Evolutionary conservation across 2,329 filamentous ascomycete genomes (phyloP).

Genomic region (Raffaelea ambrosiae): DNA sequence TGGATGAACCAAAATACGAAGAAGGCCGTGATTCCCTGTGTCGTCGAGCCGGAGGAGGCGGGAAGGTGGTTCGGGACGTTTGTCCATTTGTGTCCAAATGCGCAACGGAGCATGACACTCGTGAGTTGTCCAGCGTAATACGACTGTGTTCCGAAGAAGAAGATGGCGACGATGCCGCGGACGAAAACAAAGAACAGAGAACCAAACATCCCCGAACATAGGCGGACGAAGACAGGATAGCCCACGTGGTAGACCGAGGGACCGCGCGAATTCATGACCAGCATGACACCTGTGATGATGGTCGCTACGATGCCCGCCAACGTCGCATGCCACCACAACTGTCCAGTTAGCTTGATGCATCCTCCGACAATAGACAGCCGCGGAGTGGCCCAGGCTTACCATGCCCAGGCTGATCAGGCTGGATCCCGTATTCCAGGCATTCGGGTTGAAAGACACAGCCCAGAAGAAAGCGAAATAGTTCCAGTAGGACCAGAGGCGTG

Average conservation of each 20-base stretch:
- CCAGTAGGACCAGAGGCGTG: constrained; percentile 6
- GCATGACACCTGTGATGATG: constrained; percentile 6
- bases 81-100: constrained; percentile 10
- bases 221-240: constrained; percentile 7
- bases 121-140: constrained; percentile 11
- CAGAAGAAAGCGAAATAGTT: constrained; percentile 11
- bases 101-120: constrained; percentile 9
- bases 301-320: constrained; percentile 5
- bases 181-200: constrained; percentile 11
- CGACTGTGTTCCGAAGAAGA: constrained; percentile 12
- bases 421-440: constrained; percentile 8
- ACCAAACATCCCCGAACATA: constrained; percentile 9
- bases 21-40: constrained; percentile 25
- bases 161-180: constrained; percentile 11
- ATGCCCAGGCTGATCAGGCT: constrained; percentile 6
- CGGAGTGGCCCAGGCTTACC: neutral
- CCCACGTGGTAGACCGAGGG: constrained; percentile 11
- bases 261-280: constrained; percentile 15
- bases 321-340: constrained; percentile 10
- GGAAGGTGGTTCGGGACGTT: constrained; percentile 21
- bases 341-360: neutral
- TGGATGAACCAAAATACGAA: constrained; percentile 30
- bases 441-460: constrained; percentile 10
- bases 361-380: neutral
- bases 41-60: too few species aligned